These are phyloP conservation scores for Hypoxylon sp. DNA, from an alignment of 2,329 filamentous ascomycete genomes.

Conservation along the genomic window DNA sequence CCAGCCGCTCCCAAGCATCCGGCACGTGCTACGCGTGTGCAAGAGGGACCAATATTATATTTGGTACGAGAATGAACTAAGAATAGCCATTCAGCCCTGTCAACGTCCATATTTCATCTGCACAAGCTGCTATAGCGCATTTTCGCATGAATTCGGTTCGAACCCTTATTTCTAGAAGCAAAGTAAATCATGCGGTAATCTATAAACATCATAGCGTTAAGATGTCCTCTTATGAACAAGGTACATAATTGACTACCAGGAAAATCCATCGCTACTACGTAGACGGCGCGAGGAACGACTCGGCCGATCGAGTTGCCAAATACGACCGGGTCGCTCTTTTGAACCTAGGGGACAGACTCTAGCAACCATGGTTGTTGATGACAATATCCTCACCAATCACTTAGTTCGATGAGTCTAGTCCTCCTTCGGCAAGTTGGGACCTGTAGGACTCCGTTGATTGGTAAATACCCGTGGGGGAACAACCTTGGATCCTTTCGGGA, in stretches of 20 bases:
- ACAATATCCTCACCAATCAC: conserved; percentile 43
- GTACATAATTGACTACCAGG: neutral
- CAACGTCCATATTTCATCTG: conserved; percentile 19
- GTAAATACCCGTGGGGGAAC: conserved; percentile 32
- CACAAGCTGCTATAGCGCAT: conserved; percentile 10
- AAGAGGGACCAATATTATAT: conserved; percentile 2
- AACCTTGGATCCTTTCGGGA: conserved; percentile 34
- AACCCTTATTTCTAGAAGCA: conserved; percentile 9
- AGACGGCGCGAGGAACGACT: conserved; percentile 17
- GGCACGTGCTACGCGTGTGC: conserved; percentile 30
- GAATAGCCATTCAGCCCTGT: conserved; percentile 40
- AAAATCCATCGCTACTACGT: conserved; percentile 13
- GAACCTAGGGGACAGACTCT: conserved; percentile 9
- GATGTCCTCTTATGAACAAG: neutral
- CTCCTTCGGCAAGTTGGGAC: conserved; percentile 38
- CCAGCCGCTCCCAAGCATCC: conserved; percentile 33
- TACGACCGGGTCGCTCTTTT: conserved; percentile 21
- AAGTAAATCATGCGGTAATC: conserved; percentile 14
- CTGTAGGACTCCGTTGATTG: conserved; percentile 28
- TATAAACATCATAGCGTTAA: conserved; percentile 3
- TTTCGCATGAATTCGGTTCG: conserved; percentile 20
- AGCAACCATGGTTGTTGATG: conserved; percentile 35
- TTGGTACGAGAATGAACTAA: conserved; percentile 10
- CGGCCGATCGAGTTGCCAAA: conserved; percentile 27
- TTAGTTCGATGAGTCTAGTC: conserved; percentile 33